Conservation (phyloP, 306 rosid species). For the Prunus mira region DNA sequence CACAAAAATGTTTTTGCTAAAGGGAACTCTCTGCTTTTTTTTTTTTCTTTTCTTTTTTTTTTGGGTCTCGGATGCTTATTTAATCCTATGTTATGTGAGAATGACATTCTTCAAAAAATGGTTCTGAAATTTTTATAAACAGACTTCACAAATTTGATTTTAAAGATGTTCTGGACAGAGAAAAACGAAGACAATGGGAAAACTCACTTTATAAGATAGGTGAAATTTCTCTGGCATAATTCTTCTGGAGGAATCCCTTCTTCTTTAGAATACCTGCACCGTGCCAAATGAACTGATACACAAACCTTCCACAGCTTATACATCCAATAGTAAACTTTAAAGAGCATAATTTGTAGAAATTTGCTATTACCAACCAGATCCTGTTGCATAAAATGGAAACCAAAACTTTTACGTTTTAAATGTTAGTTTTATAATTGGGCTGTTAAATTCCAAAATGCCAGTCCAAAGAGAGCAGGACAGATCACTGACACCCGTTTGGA, state of each 20-base stretch:
- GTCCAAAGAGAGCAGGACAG: neutral
- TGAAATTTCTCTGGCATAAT: conserved; percentile 57
- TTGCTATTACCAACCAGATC: neutral
- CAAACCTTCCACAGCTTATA: neutral
- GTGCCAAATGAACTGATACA: neutral
- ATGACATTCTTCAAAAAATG: neutral
- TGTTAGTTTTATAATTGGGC: no score
- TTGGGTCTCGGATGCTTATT: no score
- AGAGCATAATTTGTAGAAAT: neutral
- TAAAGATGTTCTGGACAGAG: neutral
- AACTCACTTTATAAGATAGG: conserved; percentile 78
- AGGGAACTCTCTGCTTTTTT: no score
- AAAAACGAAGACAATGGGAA: conserved; percentile 7
- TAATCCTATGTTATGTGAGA: neutral
- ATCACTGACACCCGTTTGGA: no score
- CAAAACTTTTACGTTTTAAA: neutral
- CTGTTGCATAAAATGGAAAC: neutral
- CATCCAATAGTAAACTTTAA: conserved; percentile 2
- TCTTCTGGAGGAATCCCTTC: conserved; percentile 59
- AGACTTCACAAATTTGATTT: neutral
- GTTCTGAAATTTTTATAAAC: neutral
- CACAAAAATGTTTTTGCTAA: neutral
- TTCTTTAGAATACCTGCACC: conserved; percentile 87
- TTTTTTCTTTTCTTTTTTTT: no score
- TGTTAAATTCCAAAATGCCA: conserved; percentile 2